A percentile compares a stretch with the other conserved stretches of the same genome.
Evolutionary conservation across 129 eudicot species (phyloP).

Genomic region (Dittrichia graveolens): DNA sequence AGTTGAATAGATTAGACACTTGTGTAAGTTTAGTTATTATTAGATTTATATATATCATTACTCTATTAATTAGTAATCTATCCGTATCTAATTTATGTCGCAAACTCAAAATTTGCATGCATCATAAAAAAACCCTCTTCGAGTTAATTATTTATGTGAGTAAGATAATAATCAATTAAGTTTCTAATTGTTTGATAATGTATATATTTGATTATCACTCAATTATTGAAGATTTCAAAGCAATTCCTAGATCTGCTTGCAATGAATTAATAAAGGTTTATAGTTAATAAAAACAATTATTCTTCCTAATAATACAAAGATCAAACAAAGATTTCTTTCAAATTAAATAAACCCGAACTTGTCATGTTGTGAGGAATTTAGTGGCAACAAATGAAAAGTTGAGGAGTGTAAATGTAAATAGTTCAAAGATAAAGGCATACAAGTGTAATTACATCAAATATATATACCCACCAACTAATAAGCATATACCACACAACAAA

Average conservation of each 20-base stretch:
- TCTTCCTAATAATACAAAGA: constrained; percentile 20
- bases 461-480: constrained; percentile 31
- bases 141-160: too few species aligned
- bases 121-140: too few species aligned
- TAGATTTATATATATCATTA: too few species aligned
- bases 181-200: too few species aligned
- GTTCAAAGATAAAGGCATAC: constrained; percentile 21
- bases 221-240: background rate
- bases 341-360: constrained; percentile 27
- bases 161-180: too few species aligned
- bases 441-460: constrained; percentile 32
- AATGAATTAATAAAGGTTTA: background rate
- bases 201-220: too few species aligned
- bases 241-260: background rate
- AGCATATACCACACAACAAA: constrained; percentile 28
- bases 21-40: too few species aligned
- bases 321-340: constrained; percentile 14
- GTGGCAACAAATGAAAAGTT: background rate
- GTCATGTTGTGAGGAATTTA: constrained; percentile 22
- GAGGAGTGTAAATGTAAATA: constrained; percentile 20
- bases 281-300: background rate
- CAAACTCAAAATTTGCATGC: too few species aligned
- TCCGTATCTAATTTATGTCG: too few species aligned
- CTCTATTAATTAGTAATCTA: too few species aligned
- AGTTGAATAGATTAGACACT: too few species aligned